These are phyloP conservation scores for Zarea fungicola DNA, from an alignment of 2,329 filamentous ascomycete genomes.

Conservation along the genomic window DNA sequence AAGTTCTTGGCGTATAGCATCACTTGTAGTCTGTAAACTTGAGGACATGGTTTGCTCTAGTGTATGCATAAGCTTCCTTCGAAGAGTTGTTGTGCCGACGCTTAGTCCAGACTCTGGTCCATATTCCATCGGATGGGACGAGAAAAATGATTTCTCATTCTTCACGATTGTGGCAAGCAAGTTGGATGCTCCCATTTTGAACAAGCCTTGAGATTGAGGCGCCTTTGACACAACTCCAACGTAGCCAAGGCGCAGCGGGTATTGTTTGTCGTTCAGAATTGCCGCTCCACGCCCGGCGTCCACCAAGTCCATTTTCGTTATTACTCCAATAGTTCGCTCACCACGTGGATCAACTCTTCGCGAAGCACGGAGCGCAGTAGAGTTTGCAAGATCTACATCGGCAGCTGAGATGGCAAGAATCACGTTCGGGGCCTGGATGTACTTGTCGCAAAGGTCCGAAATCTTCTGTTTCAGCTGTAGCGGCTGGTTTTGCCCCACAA, in stretches of 20 bases:
- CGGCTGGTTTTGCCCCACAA: conserved; percentile 86
- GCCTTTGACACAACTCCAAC: conserved; percentile 89
- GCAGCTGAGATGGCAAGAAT: conserved; percentile 96
- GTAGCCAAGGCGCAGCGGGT: conserved; percentile 90
- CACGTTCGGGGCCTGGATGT: conserved; percentile 92
- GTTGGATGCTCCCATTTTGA: conserved; percentile 76
- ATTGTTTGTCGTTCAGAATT: conserved; percentile 84
- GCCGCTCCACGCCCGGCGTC: conserved; percentile 72
- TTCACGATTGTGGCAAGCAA: conserved; percentile 76
- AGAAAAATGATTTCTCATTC: conserved; percentile 86
- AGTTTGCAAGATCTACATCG: conserved; percentile 95
- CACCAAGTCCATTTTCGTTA: conserved; percentile 98
- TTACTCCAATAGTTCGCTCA: conserved; percentile 95
- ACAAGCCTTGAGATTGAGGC: conserved; percentile 65
- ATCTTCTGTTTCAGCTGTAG: conserved; percentile 93
- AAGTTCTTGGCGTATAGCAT: conserved; percentile 89
- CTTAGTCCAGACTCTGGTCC: conserved; percentile 65
- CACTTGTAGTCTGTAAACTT: conserved; percentile 80
- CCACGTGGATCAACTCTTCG: conserved; percentile 88
- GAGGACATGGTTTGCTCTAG: conserved; percentile 96
- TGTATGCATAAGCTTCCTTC: conserved; percentile 95
- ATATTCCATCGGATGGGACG: conserved; percentile 74
- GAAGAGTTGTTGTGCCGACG: conserved; percentile 79
- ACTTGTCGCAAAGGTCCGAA: conserved; percentile 92
- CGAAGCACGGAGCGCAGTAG: conserved; percentile 83